Conservation (phyloP, 179 eudicot genomes). For the Amaranthus tricolor region DNA sequence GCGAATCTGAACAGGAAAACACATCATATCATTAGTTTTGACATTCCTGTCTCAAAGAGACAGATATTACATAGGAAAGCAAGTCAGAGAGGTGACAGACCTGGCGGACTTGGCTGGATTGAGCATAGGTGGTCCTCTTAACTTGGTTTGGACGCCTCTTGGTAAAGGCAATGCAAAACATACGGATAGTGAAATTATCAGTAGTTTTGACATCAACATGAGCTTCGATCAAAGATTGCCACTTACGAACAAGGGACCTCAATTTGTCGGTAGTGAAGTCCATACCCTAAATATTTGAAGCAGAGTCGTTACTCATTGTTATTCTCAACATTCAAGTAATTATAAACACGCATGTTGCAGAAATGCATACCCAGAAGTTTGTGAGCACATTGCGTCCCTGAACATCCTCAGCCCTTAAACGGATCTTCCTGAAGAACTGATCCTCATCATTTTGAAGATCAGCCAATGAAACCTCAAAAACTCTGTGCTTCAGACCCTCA, state of each 20-base stretch:
- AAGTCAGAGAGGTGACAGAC: conserved; percentile 18
- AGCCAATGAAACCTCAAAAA: conserved; percentile 72
- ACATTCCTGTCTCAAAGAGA: too few species aligned
- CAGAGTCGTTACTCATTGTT: too few species aligned
- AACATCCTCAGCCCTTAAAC: conserved; percentile 86
- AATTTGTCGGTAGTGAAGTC: conserved; percentile 84
- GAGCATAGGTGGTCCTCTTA: conserved; percentile 86
- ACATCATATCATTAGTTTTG: too few species aligned
- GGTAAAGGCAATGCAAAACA: conserved; percentile 94
- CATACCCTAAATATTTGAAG: conserved; percentile 57
- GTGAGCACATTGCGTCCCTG: conserved; percentile 82
- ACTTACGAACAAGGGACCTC: conserved; percentile 83
- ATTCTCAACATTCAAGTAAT: neutral
- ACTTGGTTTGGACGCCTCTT: conserved; percentile 86
- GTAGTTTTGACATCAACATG: conserved; percentile 96
- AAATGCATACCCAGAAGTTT: conserved; percentile 62
- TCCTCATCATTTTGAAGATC: conserved; percentile 85
- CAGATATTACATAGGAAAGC: neutral
- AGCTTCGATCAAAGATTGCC: conserved; percentile 93
- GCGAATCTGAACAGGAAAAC: conserved; percentile 48
- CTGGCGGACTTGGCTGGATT: conserved; percentile 85
- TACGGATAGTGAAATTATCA: conserved; percentile 61
- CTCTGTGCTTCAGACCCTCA: conserved; percentile 85
- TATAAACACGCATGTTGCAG: neutral
- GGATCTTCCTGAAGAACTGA: conserved; percentile 79